These are phyloP conservation scores for Mycena epipterygia DNA, from an alignment of 768 basidiomycete species.

Conservation along the genomic window DNA sequence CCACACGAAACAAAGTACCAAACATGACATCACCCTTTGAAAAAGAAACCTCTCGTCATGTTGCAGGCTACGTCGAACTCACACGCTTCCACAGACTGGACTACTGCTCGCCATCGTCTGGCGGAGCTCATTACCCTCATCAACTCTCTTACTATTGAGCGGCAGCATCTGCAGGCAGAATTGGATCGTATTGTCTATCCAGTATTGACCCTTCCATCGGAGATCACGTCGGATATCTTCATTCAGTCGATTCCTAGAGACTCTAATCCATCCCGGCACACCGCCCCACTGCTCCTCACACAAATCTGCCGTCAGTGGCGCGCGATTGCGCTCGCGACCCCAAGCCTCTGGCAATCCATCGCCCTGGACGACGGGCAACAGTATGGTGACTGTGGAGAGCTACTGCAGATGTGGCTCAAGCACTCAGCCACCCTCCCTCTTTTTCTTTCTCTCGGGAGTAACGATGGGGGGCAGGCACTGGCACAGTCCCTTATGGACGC, in stretches of 20 bases:
- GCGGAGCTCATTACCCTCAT: background rate
- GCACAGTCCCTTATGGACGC: background rate
- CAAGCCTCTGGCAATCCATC: background rate
- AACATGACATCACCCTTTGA: no score
- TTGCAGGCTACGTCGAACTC: no score
- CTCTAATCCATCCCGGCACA: background rate
- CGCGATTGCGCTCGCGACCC: background rate
- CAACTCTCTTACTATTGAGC: background rate
- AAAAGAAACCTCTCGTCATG: no score
- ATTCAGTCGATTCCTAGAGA: background rate
- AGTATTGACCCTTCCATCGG: background rate
- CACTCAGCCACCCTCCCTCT: background rate
- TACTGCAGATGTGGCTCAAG: background rate
- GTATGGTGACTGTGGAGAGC: background rate
- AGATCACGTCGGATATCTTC: background rate
- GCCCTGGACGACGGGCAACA: background rate
- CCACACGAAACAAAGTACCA: no score
- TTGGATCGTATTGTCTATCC: background rate
- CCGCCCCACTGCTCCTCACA: background rate
- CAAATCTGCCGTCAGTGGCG: background rate
- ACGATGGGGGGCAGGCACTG: background rate
- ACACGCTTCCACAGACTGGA: no score
- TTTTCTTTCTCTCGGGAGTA: background rate
- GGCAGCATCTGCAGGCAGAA: background rate
- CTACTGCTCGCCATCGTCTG: background rate